These are phyloP conservation scores for Diplodia intermedia DNA, from an alignment of 2,329 filamentous ascomycete species.

Conservation along the genomic window DNA sequence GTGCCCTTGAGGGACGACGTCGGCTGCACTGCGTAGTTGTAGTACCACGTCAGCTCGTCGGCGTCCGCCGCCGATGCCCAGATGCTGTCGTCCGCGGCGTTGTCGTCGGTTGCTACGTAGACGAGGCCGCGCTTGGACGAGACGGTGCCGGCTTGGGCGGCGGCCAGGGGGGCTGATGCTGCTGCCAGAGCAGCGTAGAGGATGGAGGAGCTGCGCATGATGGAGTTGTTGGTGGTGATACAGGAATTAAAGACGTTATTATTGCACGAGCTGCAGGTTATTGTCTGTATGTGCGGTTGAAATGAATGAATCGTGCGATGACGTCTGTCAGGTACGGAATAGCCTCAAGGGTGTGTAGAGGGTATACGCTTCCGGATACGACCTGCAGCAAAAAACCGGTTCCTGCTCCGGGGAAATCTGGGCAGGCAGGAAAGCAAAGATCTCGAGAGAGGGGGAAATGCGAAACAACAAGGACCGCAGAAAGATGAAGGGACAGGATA, in stretches of 20 bases:
- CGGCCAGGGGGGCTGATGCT: conserved; percentile 22
- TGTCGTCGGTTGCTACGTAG: conserved; percentile 65
- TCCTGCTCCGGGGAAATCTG: conserved; percentile 6
- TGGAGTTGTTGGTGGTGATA: neutral
- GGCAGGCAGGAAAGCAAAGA: conserved; percentile 2
- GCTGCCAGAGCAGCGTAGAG: conserved; percentile 21
- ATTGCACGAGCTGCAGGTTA: neutral
- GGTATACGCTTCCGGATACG: conserved; percentile 20
- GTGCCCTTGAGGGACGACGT: conserved; percentile 55
- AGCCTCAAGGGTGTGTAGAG: conserved; percentile 2
- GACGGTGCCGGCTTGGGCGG: conserved; percentile 41
- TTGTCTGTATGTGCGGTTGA: conserved; percentile 3
- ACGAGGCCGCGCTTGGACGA: conserved; percentile 75
- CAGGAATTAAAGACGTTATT: neutral
- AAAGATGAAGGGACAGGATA: neutral
- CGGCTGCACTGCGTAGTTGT: conserved; percentile 73
- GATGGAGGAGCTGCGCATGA: conserved; percentile 5
- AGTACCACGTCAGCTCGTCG: conserved; percentile 79
- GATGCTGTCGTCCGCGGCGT: conserved; percentile 68
- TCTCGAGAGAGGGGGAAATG: neutral
- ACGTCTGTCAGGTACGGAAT: conserved; percentile 24
- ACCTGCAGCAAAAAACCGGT: conserved; percentile 29
- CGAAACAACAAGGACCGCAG: neutral
- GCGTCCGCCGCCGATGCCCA: conserved; percentile 59
- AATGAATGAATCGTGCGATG: conserved; percentile 11